These are phyloP conservation scores for Cladophialophora chaetospira DNA, from an alignment of 2,329 filamentous ascomycete genomes.

Conservation along the genomic window DNA sequence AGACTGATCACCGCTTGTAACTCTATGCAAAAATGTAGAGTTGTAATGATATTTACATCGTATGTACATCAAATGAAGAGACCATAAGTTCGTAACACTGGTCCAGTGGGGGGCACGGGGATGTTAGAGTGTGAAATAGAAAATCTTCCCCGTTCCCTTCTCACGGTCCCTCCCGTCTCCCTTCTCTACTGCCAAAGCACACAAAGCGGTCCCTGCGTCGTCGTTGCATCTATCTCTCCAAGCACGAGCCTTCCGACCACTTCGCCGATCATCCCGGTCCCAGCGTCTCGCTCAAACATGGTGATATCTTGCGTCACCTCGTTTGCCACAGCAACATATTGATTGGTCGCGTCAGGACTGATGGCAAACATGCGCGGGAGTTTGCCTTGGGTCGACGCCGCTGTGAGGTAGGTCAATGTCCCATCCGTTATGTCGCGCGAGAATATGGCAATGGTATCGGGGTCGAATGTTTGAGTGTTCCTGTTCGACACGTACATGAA, in stretches of 20 bases:
- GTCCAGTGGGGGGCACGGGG: too few relatives aligned
- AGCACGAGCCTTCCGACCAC: neutral
- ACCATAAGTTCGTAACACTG: neutral
- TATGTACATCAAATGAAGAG: neutral
- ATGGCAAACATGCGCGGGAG: conserved; percentile 9
- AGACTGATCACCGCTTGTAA: too few relatives aligned
- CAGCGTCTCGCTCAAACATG: conserved; percentile 6
- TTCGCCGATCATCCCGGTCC: neutral
- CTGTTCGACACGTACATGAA: conserved; percentile 14
- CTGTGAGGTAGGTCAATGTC: neutral
- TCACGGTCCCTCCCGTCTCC: neutral
- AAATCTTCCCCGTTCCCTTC: too few relatives aligned
- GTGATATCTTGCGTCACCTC: conserved; percentile 11
- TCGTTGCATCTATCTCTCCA: neutral
- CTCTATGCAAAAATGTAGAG: neutral
- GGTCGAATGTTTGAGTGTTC: neutral
- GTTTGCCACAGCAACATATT: conserved; percentile 8
- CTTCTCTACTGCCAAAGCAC: neutral
- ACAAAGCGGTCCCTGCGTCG: neutral
- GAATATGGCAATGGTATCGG: conserved; percentile 11
- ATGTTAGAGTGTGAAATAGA: too few relatives aligned
- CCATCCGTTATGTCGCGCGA: neutral
- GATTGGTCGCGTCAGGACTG: neutral
- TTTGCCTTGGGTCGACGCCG: conserved; percentile 5
- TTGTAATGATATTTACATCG: neutral